These are phyloP conservation scores for Lactarius deliciosus DNA, from an alignment of 768 basidiomycete genomes.

Conservation along the genomic window DNA sequence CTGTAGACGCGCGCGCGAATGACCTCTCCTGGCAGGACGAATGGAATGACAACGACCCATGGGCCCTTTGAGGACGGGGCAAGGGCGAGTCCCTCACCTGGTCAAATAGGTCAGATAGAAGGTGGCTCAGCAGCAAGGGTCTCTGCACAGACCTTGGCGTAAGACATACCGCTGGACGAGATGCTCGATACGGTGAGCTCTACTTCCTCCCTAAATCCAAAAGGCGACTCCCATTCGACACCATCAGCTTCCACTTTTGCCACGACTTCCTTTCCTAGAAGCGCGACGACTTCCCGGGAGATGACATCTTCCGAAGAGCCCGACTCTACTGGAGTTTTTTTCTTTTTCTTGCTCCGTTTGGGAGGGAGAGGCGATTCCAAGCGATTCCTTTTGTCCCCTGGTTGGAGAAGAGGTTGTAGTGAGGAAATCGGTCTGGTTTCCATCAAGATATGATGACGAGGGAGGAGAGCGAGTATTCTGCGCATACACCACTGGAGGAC, in stretches of 20 bases:
- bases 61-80: conserved; percentile 48
- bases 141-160: background rate
- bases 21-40: conserved; percentile 80
- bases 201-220: conserved; percentile 58
- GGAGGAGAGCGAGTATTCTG: background rate
- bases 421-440: background rate
- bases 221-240: conserved; percentile 58
- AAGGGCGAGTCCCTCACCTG: conserved; percentile 69
- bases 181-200: conserved; percentile 62
- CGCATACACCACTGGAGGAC: background rate
- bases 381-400: conserved; percentile 38
- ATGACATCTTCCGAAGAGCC: conserved; percentile 76
- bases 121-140: background rate
- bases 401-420: conserved; percentile 1
- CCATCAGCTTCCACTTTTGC: conserved; percentile 49
- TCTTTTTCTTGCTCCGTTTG: conserved; percentile 39
- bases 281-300: conserved; percentile 62
- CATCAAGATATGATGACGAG: background rate
- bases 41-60: conserved; percentile 85
- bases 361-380: conserved; percentile 18
- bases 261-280: conserved; percentile 63
- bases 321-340: conserved; percentile 49
- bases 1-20: conserved; percentile 73
- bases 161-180: conserved; percentile 56
- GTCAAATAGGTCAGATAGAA: background rate